Conservation (phyloP, 2,329 filamentous ascomycete species). For the Gnomoniopsis sp. region DNA sequence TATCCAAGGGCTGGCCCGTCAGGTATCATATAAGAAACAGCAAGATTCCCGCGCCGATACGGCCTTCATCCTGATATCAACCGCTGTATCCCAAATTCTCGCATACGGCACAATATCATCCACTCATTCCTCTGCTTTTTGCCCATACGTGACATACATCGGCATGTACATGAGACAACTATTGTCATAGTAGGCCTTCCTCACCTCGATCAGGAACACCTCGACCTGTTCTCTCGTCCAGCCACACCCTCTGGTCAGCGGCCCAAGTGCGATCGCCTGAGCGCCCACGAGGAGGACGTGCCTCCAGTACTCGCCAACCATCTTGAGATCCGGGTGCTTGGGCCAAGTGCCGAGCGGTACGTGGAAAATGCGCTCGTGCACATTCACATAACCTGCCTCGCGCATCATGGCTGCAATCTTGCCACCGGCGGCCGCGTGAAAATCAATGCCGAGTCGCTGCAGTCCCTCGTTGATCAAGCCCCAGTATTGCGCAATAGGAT, state of each 20-base stretch:
- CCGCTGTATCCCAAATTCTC: background rate
- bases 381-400: slow-evolving; percentile 41
- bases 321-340: slow-evolving; percentile 37
- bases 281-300: slow-evolving; percentile 39
- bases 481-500: slow-evolving; percentile 32
- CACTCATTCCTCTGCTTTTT: slow-evolving; percentile 37
- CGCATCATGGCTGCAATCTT: slow-evolving; percentile 34
- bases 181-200: slow-evolving; percentile 32
- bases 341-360: slow-evolving; percentile 46
- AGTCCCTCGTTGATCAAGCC: slow-evolving; percentile 25
- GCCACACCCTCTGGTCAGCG: slow-evolving; percentile 31
- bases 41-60: background rate
- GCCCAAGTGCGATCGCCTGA: slow-evolving; percentile 40
- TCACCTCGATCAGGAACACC: slow-evolving; percentile 31
- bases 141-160: slow-evolving; percentile 51
- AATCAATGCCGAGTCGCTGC: slow-evolving; percentile 36
- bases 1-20: background rate
- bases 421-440: slow-evolving; percentile 28
- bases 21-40: slow-evolving; percentile 5
- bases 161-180: slow-evolving; percentile 49
- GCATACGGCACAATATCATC: background rate
- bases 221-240: slow-evolving; percentile 34
- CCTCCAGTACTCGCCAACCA: slow-evolving; percentile 42
- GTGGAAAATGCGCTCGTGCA: slow-evolving; percentile 38
- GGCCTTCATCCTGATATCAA: background rate